Evolutionary conservation across 2,329 filamentous ascomycete species (phyloP).

Genomic region (Sclerotinia spermophila): DNA sequence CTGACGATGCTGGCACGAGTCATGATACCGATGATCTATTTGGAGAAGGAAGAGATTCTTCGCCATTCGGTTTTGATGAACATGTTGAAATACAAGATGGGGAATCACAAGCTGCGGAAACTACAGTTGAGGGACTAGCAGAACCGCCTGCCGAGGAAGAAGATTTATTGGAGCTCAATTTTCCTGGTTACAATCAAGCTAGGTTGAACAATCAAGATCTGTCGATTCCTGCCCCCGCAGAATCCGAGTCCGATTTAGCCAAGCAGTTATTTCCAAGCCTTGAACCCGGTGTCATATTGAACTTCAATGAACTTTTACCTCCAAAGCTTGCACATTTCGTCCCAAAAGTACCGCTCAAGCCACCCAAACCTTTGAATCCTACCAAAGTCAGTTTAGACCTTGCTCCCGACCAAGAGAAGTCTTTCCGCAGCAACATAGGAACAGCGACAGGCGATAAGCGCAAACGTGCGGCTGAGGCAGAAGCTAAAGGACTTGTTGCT

Average conservation of each 20-base stretch:
- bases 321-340: conserved; percentile 74
- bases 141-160: conserved; percentile 27
- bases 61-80: conserved; percentile 31
- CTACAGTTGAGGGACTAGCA: conserved; percentile 25
- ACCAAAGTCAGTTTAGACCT: conserved; percentile 88
- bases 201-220: conserved; percentile 52
- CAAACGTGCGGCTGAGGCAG: conserved; percentile 52
- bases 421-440: conserved; percentile 68
- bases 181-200: conserved; percentile 38
- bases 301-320: conserved; percentile 79
- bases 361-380: conserved; percentile 76
- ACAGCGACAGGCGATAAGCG: conserved; percentile 52
- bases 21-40: conserved; percentile 64
- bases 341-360: conserved; percentile 73
- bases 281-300: conserved; percentile 67
- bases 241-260: conserved; percentile 71
- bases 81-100: conserved; percentile 25
- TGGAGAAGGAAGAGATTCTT: conserved; percentile 49
- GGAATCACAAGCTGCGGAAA: conserved; percentile 19
- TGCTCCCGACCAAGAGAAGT: conserved; percentile 78
- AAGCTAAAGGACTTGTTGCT: conserved; percentile 47
- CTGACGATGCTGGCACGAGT: conserved; percentile 58
- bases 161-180: conserved; percentile 43
- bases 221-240: conserved; percentile 64
- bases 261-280: conserved; percentile 80